These are phyloP conservation scores for Amphicarpaea edgeworthii DNA, from an alignment of 306 rosid species.

Conservation along the genomic window DNA sequence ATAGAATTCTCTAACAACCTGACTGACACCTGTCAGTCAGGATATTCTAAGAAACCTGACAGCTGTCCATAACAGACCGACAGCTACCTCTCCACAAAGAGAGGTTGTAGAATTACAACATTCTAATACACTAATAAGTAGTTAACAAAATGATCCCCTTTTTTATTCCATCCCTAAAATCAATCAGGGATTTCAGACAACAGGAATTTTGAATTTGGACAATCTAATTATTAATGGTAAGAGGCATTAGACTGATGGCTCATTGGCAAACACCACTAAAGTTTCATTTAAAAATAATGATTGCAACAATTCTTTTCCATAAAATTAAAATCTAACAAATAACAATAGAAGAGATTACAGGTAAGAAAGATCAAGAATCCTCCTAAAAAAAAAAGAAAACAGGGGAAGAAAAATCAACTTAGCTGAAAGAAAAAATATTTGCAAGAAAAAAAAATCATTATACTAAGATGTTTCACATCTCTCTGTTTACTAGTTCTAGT, in stretches of 20 bases:
- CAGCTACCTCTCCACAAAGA: too few relatives aligned
- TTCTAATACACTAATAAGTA: too few relatives aligned
- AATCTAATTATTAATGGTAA: constrained; percentile 21
- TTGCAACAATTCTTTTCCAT: constrained; percentile 9
- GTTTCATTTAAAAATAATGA: constrained; percentile 1
- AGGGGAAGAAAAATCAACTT: constrained; percentile 3
- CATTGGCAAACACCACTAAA: constrained; percentile 4
- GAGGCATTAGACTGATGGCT: neutral
- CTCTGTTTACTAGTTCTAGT: neutral
- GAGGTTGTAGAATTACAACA: too few relatives aligned
- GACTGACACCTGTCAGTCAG: too few relatives aligned
- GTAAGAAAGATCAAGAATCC: constrained; percentile 15
- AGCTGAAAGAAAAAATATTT: constrained; percentile 1
- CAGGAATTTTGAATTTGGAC: constrained; percentile 15
- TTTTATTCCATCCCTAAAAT: constrained; percentile 20
- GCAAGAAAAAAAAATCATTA: neutral
- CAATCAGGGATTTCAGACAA: constrained; percentile 16
- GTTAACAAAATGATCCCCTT: constrained; percentile 3
- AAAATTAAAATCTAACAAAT: constrained; percentile 18
- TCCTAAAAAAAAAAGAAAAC: neutral
- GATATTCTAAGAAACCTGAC: too few relatives aligned
- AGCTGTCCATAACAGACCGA: too few relatives aligned
- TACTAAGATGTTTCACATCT: neutral
- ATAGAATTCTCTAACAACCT: too few relatives aligned
- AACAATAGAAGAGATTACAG: constrained; percentile 34